Conservation (phyloP, 176 grass and related monocot species). For the Melocanna baccifera region DNA sequence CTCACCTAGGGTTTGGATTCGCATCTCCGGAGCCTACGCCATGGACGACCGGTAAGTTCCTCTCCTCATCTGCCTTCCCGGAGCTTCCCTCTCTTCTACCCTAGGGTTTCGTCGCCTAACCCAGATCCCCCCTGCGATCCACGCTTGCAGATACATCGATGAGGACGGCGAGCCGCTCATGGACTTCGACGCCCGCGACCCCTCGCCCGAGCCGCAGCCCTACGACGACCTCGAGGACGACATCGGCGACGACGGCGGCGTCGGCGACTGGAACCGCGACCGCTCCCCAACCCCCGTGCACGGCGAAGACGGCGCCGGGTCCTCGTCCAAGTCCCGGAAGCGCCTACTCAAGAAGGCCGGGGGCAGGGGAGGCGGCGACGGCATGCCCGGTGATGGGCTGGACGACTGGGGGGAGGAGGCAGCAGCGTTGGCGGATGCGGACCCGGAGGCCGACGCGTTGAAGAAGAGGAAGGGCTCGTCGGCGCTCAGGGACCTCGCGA, state of each 20-base stretch:
- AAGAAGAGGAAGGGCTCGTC: conserved; percentile 61
- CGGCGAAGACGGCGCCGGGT: conserved; percentile 41
- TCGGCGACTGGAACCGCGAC: conserved; percentile 44
- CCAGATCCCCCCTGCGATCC: neutral
- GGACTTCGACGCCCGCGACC: conserved; percentile 53
- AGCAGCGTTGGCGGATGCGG: conserved; percentile 25
- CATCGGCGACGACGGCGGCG: conserved; percentile 27
- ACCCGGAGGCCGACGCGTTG: neutral
- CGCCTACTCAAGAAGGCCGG: conserved; percentile 71
- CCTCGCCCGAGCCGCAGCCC: conserved; percentile 16
- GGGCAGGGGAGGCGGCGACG: conserved; percentile 11
- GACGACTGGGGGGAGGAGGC: conserved; percentile 51
- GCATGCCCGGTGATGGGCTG: conserved; percentile 39
- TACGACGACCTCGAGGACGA: conserved; percentile 59
- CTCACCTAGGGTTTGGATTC: conserved; percentile 34
- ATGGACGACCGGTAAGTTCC: conserved; percentile 39
- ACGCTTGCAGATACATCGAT: conserved; percentile 54
- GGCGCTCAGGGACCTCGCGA: conserved; percentile 43
- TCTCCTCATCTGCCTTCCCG: neutral
- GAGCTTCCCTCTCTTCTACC: neutral
- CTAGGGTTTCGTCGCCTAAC: conserved; percentile 5
- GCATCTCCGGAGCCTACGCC: neutral
- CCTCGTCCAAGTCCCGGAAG: conserved; percentile 61
- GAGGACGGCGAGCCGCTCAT: conserved; percentile 84
- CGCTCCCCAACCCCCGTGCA: conserved; percentile 76